Base-by-base conservation (phyloP, 257 asterid species). In the Ilex aquifolium region DNA sequence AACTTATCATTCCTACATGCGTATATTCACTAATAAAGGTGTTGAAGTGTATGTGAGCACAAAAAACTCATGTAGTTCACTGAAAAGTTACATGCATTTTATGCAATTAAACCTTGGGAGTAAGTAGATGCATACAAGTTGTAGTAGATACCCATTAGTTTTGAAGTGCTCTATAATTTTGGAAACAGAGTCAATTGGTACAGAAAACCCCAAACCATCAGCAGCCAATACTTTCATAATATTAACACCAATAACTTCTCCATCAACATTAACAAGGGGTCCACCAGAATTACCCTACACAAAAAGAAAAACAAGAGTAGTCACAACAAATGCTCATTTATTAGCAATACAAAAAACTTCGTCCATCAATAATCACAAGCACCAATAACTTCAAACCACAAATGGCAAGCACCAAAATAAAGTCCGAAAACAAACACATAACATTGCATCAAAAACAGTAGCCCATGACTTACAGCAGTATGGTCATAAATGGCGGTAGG, bases 221-320 rank as follows among this genome's bases (percentile, higher is more conserved):
- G 98, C 98, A 42, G 88, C 88, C 76, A 58, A 62, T 54, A 91
- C 81, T 82, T 81, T 88, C 95, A 88, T 75, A 77, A 75, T 79
- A 74, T 81, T 91, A 65, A 86, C 86, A 48, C 96, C 96, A 16
- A 91, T 39, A 56, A 91, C 83, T 83, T 91, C 96, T 60, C 98
- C 98, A 66, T 91, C 91, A 65, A 80, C 68, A 74, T 88, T 86
- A 66, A 88, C 83, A 63, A 91, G 92, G 63, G 98, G 98, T 65
- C 96, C 98, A 14, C 96, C 95, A 36, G 96, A 88, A 80, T 91
- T 91, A 61, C 96, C 98, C 98, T 91, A 62, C 74, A 80, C 44
- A 32, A 39, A 63, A 58, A 50, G 31, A 46, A n/a, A 58, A 75
- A 32, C 21, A 44, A 44, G 32, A 66, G 21, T 46, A 50, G 15